Evolutionary conservation across 495 filamentous ascomycete genomes (phyloP), one percentile per base, ranked within the genome.

Genomic region (Apodospora peruviana): DNA sequence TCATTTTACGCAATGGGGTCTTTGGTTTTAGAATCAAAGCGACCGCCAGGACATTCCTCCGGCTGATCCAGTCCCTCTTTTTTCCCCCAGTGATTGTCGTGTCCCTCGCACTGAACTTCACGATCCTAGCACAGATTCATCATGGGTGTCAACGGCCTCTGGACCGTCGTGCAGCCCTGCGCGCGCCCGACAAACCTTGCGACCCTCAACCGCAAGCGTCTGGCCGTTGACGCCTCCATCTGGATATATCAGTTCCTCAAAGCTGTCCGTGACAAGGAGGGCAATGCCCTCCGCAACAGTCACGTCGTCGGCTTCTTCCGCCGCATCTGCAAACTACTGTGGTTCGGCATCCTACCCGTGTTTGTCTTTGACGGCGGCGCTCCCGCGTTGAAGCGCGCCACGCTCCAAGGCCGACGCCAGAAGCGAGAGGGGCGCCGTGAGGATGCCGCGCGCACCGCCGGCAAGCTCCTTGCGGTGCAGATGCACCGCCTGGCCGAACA

Each of bases 191-290:
- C 93, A 50, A 95, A 95, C 67, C 86, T 98, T 56, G 89, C 94
- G 62, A 95, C 93, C 1, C 84, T 98, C 43, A 95, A 96, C 65
- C 85, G 84, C 51, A 96, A 95, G 64, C 88, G 93, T 19, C 82
- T 98, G 50, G 93, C 93, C 23, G 88, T 98, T 65, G 93, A 98
- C 68, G 93, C 94, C 44, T 95, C 90, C 2, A 98, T 97, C 60
- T 98, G 93, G 93, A 96, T 98, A 50, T 98, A 98, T 72, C 93
- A 98, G 64, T 98, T 98, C 62, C 79, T 98, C 52, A 98, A 98
- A 71, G 93, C 93, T 16, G 94, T 98, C 2, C 90, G 93, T 57
- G 93, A 98, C 68, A 95, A 96, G 60, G 93, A 98, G 70, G 93
- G 93, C 34, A 95, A 98, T 60, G 94, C 93, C 1, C 79, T 98